Conservation (phyloP, 1,139 yeast species). For the Magnusiomyces fungicola region DNA sequence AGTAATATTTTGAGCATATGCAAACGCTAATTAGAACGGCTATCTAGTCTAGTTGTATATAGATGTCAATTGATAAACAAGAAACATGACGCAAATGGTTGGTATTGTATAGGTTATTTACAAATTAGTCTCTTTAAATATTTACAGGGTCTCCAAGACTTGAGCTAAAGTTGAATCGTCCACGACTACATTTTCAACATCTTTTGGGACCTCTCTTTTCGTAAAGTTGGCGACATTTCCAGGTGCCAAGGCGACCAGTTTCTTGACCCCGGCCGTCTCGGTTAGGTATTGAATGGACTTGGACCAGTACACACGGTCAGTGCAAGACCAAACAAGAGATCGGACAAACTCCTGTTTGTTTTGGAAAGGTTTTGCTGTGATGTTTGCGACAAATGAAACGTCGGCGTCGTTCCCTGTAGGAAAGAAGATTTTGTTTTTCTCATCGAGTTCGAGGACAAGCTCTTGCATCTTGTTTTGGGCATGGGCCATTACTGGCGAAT, state of each 20-base stretch:
- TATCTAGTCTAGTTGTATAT: too few species aligned
- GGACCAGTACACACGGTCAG: slow-evolving; percentile 31
- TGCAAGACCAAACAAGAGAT: slow-evolving; percentile 24
- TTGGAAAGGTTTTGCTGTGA: slow-evolving; percentile 29
- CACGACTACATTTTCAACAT: background rate
- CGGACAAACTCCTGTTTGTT: slow-evolving; percentile 25
- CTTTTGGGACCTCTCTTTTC: slow-evolving; percentile 11
- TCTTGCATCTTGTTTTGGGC: slow-evolving; percentile 32
- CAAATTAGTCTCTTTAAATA: too few species aligned
- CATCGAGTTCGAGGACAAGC: slow-evolving; percentile 13
- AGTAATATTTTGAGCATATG: too few species aligned
- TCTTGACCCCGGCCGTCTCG: slow-evolving; percentile 13
- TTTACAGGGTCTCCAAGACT: background rate
- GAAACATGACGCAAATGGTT: too few species aligned
- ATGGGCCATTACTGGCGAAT: slow-evolving; percentile 36
- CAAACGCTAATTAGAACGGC: too few species aligned
- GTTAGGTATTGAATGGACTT: slow-evolving; percentile 24
- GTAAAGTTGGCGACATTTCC: slow-evolving; percentile 20
- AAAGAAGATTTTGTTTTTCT: slow-evolving; percentile 13
- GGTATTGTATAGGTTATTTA: too few species aligned
- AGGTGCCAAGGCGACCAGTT: slow-evolving; percentile 27
- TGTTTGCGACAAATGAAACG: slow-evolving; percentile 29
- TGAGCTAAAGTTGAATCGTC: slow-evolving; percentile 8
- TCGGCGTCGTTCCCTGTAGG: slow-evolving; percentile 15
- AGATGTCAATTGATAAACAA: too few species aligned